Conservation (phyloP, 306 rosid species). For the Hylodesmum podocarpum region DNA sequence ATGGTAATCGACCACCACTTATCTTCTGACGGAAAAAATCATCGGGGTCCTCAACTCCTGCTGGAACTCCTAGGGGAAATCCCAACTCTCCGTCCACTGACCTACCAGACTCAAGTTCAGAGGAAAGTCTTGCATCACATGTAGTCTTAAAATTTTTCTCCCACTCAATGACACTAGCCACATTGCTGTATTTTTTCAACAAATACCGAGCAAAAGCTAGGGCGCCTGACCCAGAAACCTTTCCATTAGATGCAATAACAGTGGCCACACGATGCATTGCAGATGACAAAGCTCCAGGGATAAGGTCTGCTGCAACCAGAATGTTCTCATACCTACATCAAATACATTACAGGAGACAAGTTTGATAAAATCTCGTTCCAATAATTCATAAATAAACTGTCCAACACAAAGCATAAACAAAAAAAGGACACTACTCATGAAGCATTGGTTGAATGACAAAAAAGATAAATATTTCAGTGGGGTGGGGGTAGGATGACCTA, state of each 20-base stretch:
- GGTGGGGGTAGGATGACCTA: background rate
- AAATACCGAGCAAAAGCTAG: conserved; percentile 64
- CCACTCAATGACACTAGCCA: conserved; percentile 83
- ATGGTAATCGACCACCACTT: conserved; percentile 67
- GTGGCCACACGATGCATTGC: conserved; percentile 63
- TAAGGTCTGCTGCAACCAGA: conserved; percentile 74
- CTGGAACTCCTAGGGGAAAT: conserved; percentile 81
- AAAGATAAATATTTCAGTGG: background rate
- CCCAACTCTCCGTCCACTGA: conserved; percentile 78
- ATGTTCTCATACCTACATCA: conserved; percentile 88
- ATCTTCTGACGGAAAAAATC: conserved; percentile 90
- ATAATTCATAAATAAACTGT: background rate
- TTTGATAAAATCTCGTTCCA: conserved; percentile 5
- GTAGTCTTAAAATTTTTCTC: conserved; percentile 72
- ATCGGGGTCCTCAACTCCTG: conserved; percentile 94
- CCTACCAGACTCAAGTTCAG: conserved; percentile 74
- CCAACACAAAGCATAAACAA: conserved; percentile 21
- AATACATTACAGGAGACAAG: conserved; percentile 31
- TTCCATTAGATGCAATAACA: conserved; percentile 69
- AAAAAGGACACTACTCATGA: background rate
- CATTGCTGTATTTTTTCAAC: conserved; percentile 65
- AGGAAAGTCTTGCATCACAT: conserved; percentile 73
- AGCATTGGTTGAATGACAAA: background rate
- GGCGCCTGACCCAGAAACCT: conserved; percentile 72
- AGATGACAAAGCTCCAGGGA: conserved; percentile 77